These are phyloP conservation scores for Apophysomyces sp. DNA, from an alignment of 371 early-diverging fungal species.

Conservation along the genomic window DNA sequence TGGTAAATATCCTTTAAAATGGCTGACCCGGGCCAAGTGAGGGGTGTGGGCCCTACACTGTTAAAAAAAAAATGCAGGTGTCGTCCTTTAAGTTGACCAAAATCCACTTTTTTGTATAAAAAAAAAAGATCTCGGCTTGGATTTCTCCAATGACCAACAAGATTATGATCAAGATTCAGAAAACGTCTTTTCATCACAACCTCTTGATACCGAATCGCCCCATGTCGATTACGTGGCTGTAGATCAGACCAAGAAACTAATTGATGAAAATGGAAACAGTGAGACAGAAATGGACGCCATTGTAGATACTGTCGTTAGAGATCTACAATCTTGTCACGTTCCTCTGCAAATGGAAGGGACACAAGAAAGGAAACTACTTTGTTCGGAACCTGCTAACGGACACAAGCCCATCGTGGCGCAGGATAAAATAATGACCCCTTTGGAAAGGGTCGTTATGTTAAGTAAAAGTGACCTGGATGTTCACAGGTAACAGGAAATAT, in stretches of 20 bases:
- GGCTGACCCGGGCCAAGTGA: no score
- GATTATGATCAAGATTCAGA: conserved; percentile 15
- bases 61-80: no score
- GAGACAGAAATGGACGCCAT: conserved; percentile 86
- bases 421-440: conserved; percentile 44
- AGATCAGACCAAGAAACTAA: conserved; percentile 5
- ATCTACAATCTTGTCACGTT: conserved; percentile 12
- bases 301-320: conserved; percentile 25
- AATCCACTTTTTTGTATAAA: neutral
- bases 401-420: conserved; percentile 8
- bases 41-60: no score
- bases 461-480: conserved; percentile 43
- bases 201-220: neutral
- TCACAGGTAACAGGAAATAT: conserved; percentile 35
- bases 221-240: neutral
- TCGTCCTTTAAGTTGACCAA: neutral
- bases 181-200: neutral
- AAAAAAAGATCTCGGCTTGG: conserved; percentile 45
- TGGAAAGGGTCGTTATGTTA: conserved; percentile 49
- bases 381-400: conserved; percentile 3
- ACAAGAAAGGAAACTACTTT: neutral
- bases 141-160: conserved; percentile 40
- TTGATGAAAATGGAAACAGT: conserved; percentile 74
- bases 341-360: neutral
- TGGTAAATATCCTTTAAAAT: neutral